These are phyloP conservation scores for Schizochytrium sp. DNA, from an alignment of 108 stramenopile genomes.

Conservation along the genomic window DNA sequence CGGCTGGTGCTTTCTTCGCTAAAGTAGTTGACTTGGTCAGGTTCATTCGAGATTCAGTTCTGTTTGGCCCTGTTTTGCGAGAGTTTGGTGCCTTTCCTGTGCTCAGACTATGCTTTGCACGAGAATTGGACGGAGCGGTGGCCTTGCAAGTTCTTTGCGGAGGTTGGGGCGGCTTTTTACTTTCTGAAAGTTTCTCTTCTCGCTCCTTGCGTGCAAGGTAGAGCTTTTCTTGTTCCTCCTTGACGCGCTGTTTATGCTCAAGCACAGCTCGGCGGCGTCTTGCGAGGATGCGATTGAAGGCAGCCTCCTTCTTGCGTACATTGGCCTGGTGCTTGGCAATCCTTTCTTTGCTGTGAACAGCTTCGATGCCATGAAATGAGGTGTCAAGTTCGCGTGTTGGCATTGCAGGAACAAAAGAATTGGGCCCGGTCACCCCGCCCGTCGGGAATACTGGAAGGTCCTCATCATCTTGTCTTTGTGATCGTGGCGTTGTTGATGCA, in stretches of 20 bases:
- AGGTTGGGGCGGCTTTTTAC: not conserved
- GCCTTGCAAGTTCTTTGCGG: not conserved
- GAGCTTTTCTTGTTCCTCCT: constrained; percentile 11
- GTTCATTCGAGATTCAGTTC: too few species aligned
- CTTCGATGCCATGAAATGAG: not conserved
- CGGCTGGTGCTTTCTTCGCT: too few species aligned
- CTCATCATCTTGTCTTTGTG: not conserved
- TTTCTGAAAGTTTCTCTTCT: constrained; percentile 21
- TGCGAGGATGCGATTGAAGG: constrained; percentile 19
- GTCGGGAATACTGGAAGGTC: not conserved
- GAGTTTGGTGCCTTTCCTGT: too few species aligned
- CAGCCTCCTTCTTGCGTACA: constrained; percentile 14
- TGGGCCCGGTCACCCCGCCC: not conserved
- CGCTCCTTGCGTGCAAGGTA: not conserved
- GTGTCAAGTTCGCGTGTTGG: not conserved
- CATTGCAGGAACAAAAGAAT: not conserved
- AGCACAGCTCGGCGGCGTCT: constrained; percentile 8
- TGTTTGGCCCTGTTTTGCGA: too few species aligned
- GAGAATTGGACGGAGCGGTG: not conserved
- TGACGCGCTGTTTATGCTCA: constrained; percentile 18
- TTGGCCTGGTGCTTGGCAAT: constrained; percentile 3
- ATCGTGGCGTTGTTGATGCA: not conserved
- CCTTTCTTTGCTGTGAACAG: constrained; percentile 7
- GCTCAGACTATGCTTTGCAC: too few species aligned
- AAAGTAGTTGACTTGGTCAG: too few species aligned